A percentile compares a stretch with the other conserved stretches of the same genome.
Conservation (phyloP, 208 protist genomes). For the Acanthamoeba triangularis region DNA sequence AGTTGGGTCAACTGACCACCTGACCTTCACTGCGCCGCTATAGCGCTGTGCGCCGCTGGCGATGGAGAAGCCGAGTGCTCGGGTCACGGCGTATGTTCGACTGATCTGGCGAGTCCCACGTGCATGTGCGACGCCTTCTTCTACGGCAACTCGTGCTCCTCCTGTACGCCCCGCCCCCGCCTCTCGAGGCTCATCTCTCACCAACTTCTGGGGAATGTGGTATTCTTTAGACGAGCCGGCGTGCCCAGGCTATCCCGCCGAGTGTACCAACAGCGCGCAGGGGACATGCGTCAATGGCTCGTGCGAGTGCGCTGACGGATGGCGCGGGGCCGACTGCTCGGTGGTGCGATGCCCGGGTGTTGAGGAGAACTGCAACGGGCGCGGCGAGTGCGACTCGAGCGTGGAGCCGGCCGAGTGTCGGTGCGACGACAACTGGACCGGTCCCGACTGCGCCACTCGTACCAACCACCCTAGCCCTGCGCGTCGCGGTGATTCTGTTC, state of each 20-base stretch:
- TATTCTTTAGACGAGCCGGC: background rate
- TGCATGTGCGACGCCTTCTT: conserved; percentile 28
- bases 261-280: background rate
- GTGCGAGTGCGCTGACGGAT: background rate
- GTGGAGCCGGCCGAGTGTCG: background rate
- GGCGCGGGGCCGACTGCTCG: background rate
- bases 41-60: no score
- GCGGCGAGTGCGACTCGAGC: background rate
- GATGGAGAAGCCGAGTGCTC: conserved; percentile 11
- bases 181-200: background rate
- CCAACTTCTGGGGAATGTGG: no score
- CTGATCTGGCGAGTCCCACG: background rate
- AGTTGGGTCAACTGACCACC: no score
- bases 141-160: background rate
- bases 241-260: background rate
- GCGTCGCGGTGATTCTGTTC: no score
- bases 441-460: background rate
- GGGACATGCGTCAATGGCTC: conserved; percentile 31
- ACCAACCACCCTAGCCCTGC: no score
- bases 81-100: background rate
- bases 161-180: background rate
- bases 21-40: no score
- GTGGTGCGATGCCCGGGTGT: background rate
- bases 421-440: background rate
- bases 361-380: background rate